Conservation (phyloP, 2,329 filamentous ascomycete genomes). For the Fusarium nisikadoi region DNA sequence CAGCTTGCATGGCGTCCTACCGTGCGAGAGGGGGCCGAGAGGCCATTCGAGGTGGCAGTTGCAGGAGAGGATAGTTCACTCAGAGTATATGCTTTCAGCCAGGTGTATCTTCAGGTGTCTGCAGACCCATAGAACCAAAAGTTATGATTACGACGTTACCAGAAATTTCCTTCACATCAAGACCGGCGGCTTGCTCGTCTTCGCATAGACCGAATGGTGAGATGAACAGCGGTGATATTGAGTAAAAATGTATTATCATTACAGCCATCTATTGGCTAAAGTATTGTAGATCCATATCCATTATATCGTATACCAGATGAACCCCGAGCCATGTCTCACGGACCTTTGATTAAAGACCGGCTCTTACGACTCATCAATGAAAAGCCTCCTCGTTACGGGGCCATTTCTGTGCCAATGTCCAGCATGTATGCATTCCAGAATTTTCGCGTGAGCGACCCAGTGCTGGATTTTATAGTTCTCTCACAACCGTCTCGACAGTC, state of each 20-base stretch:
- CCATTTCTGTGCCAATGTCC: neutral
- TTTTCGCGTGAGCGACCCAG: neutral
- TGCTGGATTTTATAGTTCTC: conserved; percentile 48
- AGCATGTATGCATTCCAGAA: neutral
- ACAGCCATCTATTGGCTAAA: conserved; percentile 29
- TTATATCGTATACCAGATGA: conserved; percentile 33
- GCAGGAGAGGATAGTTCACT: conserved; percentile 71
- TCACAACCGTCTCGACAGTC: conserved; percentile 43
- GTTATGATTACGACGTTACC: conserved; percentile 3
- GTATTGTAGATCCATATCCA: conserved; percentile 32
- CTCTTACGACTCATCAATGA: neutral
- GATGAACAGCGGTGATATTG: neutral
- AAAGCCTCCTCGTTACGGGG: neutral
- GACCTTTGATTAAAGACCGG: neutral
- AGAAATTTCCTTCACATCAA: neutral
- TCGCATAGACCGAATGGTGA: neutral
- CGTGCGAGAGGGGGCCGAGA: conserved; percentile 41
- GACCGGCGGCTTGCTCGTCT: neutral
- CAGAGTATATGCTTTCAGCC: conserved; percentile 62
- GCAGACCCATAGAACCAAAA: conserved; percentile 33
- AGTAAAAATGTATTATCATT: conserved; percentile 37
- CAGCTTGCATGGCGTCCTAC: conserved; percentile 76
- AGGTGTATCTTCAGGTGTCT: conserved; percentile 39
- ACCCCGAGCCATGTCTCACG: neutral
- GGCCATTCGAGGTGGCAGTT: conserved; percentile 58